Percentiles rank a stretch among this genome's conserved stretches.
phyloP scores from a whole-genome alignment of 768 basidiomycete genomes.

The Neoboletus magnificus region DNA sequence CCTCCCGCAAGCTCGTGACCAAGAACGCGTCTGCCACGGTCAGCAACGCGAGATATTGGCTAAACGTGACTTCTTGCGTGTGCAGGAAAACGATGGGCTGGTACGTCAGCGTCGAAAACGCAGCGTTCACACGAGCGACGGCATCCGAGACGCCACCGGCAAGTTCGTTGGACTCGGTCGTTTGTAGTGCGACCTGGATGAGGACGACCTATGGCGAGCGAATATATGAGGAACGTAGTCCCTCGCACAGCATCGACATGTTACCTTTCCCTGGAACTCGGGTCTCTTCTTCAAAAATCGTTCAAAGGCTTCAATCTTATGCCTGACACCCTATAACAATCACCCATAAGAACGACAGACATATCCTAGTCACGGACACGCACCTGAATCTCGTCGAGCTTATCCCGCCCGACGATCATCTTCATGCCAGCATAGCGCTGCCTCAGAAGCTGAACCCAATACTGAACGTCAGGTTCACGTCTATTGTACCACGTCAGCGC shows the following conservation, averaged over 20 bases:
- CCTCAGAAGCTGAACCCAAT: constrained; percentile 77
- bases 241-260: background rate
- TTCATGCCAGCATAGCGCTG: constrained; percentile 86
- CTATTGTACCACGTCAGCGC: constrained; percentile 34
- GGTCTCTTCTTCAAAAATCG: constrained; percentile 74
- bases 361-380: background rate
- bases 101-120: constrained; percentile 81
- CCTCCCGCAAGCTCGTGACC: constrained; percentile 80
- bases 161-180: constrained; percentile 70
- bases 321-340: constrained; percentile 57
- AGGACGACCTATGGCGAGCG: constrained; percentile 56
- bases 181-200: constrained; percentile 85
- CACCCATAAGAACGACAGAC: background rate
- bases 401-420: constrained; percentile 84
- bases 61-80: constrained; percentile 80
- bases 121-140: constrained; percentile 77
- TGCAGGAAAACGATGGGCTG: constrained; percentile 86
- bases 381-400: constrained; percentile 81
- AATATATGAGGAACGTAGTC: background rate
- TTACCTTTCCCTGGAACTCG: constrained; percentile 74
- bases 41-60: constrained; percentile 78
- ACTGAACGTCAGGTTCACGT: constrained; percentile 70
- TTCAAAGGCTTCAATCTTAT: constrained; percentile 84
- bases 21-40: constrained; percentile 84
- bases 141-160: constrained; percentile 69